Conservation (phyloP, 345 rosid species). For the Pelargonium nanum region DNA sequence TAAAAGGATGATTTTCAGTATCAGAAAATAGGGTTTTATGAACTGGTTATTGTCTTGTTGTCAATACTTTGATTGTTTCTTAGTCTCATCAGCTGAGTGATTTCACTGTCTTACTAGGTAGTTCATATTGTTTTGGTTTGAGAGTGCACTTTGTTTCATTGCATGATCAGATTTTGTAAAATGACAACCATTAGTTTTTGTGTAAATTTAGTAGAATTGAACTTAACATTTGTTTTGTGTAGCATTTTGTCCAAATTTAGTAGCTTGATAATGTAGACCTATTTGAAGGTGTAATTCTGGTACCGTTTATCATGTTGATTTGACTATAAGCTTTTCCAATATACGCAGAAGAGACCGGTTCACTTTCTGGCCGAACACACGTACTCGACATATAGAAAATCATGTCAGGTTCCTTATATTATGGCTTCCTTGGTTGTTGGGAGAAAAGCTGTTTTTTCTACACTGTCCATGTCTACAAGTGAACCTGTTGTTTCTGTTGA, state of each 20-base stretch:
- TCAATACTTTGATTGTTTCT: neutral
- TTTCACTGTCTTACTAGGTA: neutral
- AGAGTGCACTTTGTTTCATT: neutral
- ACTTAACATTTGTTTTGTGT: neutral
- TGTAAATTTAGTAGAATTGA: too few relatives aligned
- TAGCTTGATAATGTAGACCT: neutral
- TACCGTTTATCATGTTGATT: neutral
- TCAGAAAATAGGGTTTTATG: neutral
- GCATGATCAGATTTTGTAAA: neutral
- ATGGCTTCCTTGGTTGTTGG: slow-evolving; percentile 43
- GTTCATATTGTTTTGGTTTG: neutral
- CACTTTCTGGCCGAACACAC: slow-evolving; percentile 15
- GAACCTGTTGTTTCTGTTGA: slow-evolving; percentile 89
- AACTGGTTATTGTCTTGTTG: neutral
- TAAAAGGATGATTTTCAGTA: neutral
- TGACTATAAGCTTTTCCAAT: too few relatives aligned
- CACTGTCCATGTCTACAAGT: slow-evolving; percentile 36
- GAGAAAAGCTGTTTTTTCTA: slow-evolving; percentile 28
- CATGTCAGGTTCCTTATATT: slow-evolving; percentile 24
- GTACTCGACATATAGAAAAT: slow-evolving; percentile 17
- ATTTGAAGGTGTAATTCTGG: neutral
- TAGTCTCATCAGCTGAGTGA: neutral
- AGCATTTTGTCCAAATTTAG: neutral
- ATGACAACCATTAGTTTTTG: neutral
- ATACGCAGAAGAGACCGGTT: slow-evolving; percentile 40